Conservation (phyloP, 768 basidiomycete genomes). For the Tulasnella sp. region DNA sequence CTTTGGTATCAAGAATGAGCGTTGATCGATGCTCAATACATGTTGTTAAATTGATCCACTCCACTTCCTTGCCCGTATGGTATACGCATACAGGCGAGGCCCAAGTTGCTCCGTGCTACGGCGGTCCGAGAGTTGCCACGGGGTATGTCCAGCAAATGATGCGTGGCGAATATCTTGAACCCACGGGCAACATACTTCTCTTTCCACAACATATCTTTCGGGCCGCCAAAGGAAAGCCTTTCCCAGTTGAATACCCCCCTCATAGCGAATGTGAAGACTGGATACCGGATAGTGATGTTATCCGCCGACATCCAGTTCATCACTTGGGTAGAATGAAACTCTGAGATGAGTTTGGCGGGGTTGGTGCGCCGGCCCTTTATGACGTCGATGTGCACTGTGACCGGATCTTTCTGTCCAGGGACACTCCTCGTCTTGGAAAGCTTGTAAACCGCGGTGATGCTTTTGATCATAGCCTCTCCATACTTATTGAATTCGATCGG, state of each 20-base stretch:
- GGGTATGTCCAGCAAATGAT: neutral
- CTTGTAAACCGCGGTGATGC: neutral
- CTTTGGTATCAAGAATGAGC: too few species aligned
- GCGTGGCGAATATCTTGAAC: neutral
- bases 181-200: neutral
- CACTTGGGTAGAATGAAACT: constrained; percentile 12
- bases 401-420: neutral
- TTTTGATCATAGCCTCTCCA: neutral
- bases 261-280: neutral
- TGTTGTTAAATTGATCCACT: neutral
- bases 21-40: neutral
- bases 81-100: neutral
- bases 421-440: neutral
- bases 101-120: neutral
- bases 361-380: neutral
- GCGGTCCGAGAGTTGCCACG: neutral
- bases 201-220: neutral
- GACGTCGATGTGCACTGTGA: constrained; percentile 8
- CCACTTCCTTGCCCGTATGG: neutral
- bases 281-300: constrained; percentile 2
- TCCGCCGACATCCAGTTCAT: constrained; percentile 26
- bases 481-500: neutral
- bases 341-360: neutral
- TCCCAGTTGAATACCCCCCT: neutral
- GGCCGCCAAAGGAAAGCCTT: neutral